Evolutionary conservation across 2,329 filamentous ascomycete species (phyloP).

Genomic region (Eutypa lata): DNA sequence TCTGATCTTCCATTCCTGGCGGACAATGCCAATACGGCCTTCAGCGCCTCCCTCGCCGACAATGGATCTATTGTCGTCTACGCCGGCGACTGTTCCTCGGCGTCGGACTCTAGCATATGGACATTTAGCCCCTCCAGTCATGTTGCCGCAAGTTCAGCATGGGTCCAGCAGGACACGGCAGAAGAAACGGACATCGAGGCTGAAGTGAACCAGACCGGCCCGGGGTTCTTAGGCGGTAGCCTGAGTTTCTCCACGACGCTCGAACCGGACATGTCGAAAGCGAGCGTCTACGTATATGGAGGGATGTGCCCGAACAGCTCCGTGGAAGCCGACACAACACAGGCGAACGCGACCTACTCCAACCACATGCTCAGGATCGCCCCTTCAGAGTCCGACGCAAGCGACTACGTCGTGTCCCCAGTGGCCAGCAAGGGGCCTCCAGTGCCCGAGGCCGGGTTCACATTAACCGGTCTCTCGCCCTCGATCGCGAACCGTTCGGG

Average conservation of each 20-base stretch:
- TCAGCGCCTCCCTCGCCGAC: constrained; percentile 64
- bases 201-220: constrained; percentile 29
- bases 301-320: constrained; percentile 76
- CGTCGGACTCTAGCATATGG: constrained; percentile 61
- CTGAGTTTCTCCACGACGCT: constrained; percentile 66
- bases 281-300: constrained; percentile 72
- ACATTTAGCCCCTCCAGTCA: constrained; percentile 50
- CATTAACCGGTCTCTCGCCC: constrained; percentile 69
- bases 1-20: constrained; percentile 61
- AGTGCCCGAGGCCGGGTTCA: constrained; percentile 82
- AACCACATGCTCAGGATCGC: constrained; percentile 72
- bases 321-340: constrained; percentile 52
- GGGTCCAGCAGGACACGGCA: constrained; percentile 34
- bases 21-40: constrained; percentile 47
- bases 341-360: constrained; percentile 71
- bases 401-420: constrained; percentile 34
- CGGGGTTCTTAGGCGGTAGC: constrained; percentile 51
- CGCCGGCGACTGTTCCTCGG: constrained; percentile 65
- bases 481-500: constrained; percentile 67
- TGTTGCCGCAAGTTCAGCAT: too few species aligned
- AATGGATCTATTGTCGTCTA: constrained; percentile 72
- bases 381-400: constrained; percentile 35
- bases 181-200: constrained; percentile 14
- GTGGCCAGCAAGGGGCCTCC: constrained; percentile 56
- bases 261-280: constrained; percentile 48